Conservation (phyloP, 768 basidiomycete genomes). For the Porphyrellus cyaneotinctus region DNA sequence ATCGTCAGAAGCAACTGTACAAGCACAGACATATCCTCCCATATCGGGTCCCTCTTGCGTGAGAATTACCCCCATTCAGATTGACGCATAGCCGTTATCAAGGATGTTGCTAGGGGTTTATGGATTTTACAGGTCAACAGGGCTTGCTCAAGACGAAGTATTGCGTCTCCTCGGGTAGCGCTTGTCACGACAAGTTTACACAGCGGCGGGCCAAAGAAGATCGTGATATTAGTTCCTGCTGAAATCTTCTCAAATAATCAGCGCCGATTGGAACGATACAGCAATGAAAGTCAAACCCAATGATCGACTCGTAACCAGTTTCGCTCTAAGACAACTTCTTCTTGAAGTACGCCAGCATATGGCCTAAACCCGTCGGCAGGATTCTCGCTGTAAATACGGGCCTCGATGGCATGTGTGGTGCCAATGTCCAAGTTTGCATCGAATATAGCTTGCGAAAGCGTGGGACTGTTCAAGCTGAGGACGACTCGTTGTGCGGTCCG, state of each 20-base stretch:
- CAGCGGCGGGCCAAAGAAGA: slow-evolving; percentile 47
- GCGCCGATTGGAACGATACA: not conserved
- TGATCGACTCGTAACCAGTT: slow-evolving; percentile 60
- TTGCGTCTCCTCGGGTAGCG: too few relatives aligned
- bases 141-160: too few relatives aligned
- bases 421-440: slow-evolving; percentile 19
- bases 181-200: slow-evolving; percentile 27
- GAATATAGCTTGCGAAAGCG: slow-evolving; percentile 39
- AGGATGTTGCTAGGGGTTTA: slow-evolving; percentile 60
- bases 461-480: slow-evolving; percentile 16
- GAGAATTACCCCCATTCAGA: slow-evolving; percentile 66
- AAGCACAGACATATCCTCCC: slow-evolving; percentile 58
- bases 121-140: slow-evolving; percentile 32
- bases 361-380: slow-evolving; percentile 55
- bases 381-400: slow-evolving; percentile 60
- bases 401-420: slow-evolving; percentile 46
- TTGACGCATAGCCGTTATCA: slow-evolving; percentile 62
- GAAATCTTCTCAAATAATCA: slow-evolving; percentile 34
- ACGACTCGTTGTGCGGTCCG: not conserved
- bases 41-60: slow-evolving; percentile 59
- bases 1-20: slow-evolving; percentile 49
- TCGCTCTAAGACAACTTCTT: slow-evolving; percentile 39
- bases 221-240: slow-evolving; percentile 48
- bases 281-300: slow-evolving; percentile 40
- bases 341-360: slow-evolving; percentile 58